Evolutionary conservation across 2,329 filamentous ascomycete species (phyloP), one percentile per base, ranked within the genome.

Genomic region (Trematosphaeria pertusa): DNA sequence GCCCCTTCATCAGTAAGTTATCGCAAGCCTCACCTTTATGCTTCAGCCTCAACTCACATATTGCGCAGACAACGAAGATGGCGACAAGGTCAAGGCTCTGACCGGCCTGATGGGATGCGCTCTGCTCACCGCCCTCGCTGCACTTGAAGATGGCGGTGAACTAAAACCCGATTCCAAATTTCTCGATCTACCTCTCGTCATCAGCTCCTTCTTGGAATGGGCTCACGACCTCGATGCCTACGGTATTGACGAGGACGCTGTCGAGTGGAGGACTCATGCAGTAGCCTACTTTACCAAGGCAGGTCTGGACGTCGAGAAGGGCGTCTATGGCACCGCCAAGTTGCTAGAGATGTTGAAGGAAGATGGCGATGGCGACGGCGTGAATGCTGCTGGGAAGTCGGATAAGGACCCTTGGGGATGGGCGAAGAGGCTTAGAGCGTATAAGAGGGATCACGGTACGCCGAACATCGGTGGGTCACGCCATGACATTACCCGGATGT

Each of bases 401-500:
- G 26, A 43, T 17, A 43, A 50, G 6, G 56, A 62, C 35, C 45
- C 43, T 2, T 62, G 56, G 58, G 41, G 31, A 15, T 59, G 56
- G 54, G 12, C 34, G 18, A 18, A 21, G 7, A 45, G 30, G 6
- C 45, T 59, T 7, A 33, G 37, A 3, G n/a, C 34, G n/a, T 59
- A 54, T 24, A 56, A 52, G 21, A 35, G 49, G 18, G 11, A 11
- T 5, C 19, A 30, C 17, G 11, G 14, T 3, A n/a, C n/a, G n/a
- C 7, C 17, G 1, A 33, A 33, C 6, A 32, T 56, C 30, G 57
- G 52, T 6, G 44, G 50, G 14, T 17, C 43, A n/a, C 46, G 55
- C 1, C 58, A 58, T 19, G 58, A 63, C 26, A 60, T 63, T 14
- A 63, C 58, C 4, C 56, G 61, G 31, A 46, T 55, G 44, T 51